phyloP scores from a whole-genome alignment of 768 basidiomycete species.

The Cubamyces lactineus region DNA sequence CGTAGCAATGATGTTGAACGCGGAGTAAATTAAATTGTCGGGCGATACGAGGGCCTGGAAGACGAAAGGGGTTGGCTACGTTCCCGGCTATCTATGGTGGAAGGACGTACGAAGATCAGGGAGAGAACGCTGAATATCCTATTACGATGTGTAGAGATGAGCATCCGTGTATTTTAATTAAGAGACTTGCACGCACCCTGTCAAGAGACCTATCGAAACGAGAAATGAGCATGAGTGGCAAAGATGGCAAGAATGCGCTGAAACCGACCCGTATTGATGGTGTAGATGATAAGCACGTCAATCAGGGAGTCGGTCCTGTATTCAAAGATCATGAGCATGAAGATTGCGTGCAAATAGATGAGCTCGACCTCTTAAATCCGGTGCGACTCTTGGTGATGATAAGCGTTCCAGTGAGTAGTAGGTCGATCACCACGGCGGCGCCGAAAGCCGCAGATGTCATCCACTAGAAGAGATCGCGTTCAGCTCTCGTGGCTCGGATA shows the following conservation, averaged over 20 bases:
- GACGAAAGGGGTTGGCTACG: neutral
- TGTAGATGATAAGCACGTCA: slow-evolving; percentile 7
- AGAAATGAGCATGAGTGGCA: neutral
- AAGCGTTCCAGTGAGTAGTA: slow-evolving; percentile 14
- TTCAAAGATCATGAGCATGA: neutral
- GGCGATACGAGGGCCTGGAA: slow-evolving; percentile 3
- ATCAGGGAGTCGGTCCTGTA: slow-evolving; percentile 7
- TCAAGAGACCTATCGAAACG: neutral
- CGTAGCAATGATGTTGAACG: slow-evolving; percentile 11
- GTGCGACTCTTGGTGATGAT: slow-evolving; percentile 3
- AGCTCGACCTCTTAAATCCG: neutral
- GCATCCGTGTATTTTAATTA: too few species aligned
- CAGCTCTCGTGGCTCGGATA: too few species aligned
- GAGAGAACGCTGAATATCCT: slow-evolving; percentile 5
- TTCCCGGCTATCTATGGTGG: too few species aligned
- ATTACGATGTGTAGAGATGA: neutral
- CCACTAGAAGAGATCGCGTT: neutral
- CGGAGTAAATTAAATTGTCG: slow-evolving; percentile 7
- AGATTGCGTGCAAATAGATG: neutral
- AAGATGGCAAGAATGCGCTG: too few species aligned
- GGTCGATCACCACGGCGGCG: slow-evolving; percentile 3
- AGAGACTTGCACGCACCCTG: neutral
- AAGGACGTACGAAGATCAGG: slow-evolving; percentile 3
- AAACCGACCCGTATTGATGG: slow-evolving; percentile 15
- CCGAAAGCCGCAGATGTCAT: slow-evolving; percentile 3